Percentiles rank a stretch among this genome's conserved stretches.
These are phyloP conservation scores for Monosporascus sp. DNA, from an alignment of 2,329 filamentous ascomycete species.

Conservation along the genomic window DNA sequence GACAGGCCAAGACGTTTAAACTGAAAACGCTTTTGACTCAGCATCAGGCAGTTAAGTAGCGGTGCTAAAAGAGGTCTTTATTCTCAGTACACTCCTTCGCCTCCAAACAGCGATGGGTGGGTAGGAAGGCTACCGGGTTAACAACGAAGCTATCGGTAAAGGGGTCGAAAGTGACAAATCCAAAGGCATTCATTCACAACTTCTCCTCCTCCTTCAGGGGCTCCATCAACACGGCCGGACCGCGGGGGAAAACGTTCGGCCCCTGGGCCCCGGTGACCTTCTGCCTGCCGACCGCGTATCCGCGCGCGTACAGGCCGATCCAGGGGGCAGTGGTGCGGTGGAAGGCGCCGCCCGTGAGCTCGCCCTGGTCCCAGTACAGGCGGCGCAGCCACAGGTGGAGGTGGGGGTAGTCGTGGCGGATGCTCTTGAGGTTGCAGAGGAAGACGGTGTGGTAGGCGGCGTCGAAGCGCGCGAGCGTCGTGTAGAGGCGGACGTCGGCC, in stretches of 20 bases:
- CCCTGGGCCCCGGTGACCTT: conserved; percentile 22
- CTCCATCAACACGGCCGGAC: conserved; percentile 21
- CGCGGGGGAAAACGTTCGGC: conserved; percentile 25
- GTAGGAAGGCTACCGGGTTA: too few species aligned
- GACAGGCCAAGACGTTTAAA: too few species aligned
- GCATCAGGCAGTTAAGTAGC: too few species aligned
- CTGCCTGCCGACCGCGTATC: conserved; percentile 22
- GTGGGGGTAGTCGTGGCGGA: conserved; percentile 59
- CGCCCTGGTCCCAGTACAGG: conserved; percentile 61
- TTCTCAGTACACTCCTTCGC: too few species aligned
- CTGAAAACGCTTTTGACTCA: too few species aligned
- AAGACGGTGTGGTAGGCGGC: conserved; percentile 63
- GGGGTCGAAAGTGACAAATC: too few species aligned
- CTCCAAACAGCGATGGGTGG: too few species aligned
- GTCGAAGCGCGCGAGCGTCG: conserved; percentile 65
- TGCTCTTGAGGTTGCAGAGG: conserved; percentile 58
- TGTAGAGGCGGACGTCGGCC: conserved; percentile 62
- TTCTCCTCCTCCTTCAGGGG: conserved; percentile 16
- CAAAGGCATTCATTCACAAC: conserved; percentile 5
- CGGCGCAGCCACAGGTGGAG: conserved; percentile 64
- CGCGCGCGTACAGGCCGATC: conserved; percentile 24
- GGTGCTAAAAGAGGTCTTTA: too few species aligned
- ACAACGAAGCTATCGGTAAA: too few species aligned
- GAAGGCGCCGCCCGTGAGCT: conserved; percentile 51
- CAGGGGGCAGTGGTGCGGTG: conserved; percentile 60